Evolutionary conservation across 768 basidiomycete species (phyloP).

Genomic region (Leccinum longicurvipes): DNA sequence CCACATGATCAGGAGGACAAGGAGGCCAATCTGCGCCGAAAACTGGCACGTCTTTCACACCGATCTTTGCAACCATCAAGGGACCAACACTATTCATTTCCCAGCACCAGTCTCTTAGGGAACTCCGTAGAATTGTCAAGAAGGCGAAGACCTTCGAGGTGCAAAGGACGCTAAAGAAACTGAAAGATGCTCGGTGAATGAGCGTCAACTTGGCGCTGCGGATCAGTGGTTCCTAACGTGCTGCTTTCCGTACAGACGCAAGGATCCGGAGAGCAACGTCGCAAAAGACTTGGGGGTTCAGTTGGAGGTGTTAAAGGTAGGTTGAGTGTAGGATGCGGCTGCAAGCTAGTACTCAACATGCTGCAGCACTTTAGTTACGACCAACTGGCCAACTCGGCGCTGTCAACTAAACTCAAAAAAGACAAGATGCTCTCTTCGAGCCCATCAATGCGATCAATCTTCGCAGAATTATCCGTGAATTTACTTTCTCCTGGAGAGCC

Average conservation of each 20-base stretch:
- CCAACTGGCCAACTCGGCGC: conserved; percentile 58
- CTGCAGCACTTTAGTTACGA: conserved; percentile 57
- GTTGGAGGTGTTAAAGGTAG: conserved; percentile 64
- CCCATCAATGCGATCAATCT: conserved; percentile 45
- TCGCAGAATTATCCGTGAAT: conserved; percentile 40
- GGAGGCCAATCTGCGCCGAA: conserved; percentile 44
- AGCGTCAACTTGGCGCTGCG: neutral
- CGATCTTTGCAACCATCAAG: conserved; percentile 5
- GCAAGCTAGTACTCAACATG: neutral
- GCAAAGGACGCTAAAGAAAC: conserved; percentile 77
- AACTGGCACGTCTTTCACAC: conserved; percentile 46
- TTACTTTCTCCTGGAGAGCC: conserved; percentile 34
- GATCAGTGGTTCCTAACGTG: neutral
- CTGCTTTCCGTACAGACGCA: conserved; percentile 27
- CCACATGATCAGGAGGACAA: conserved; percentile 36
- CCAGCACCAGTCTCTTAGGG: conserved; percentile 74
- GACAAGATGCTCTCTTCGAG: conserved; percentile 56
- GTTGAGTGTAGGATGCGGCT: conserved; percentile 3
- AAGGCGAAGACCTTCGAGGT: conserved; percentile 79
- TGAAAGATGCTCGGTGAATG: conserved; percentile 64
- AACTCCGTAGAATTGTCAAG: conserved; percentile 73
- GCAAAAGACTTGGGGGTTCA: conserved; percentile 55
- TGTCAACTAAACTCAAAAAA: conserved; percentile 71
- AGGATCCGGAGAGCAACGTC: conserved; percentile 36
- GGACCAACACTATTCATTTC: conserved; percentile 12